Evolutionary conservation across 108 stramenopile species (phyloP).

Genomic region (Cylindrotheca closterium): DNA sequence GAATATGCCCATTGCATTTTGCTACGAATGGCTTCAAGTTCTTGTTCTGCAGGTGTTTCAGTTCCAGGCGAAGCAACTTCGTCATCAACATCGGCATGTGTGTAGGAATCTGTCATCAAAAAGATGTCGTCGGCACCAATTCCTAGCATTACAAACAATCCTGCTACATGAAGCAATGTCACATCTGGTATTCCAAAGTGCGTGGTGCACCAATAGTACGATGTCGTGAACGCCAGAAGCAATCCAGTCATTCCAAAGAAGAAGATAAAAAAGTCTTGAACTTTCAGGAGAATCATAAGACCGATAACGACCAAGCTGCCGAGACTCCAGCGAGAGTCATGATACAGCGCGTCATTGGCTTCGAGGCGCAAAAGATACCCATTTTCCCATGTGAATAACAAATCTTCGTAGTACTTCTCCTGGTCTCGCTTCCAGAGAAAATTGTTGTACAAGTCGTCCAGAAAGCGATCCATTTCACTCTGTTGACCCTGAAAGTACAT

Average conservation of each 20-base stretch:
- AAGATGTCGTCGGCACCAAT: conserved; percentile 17
- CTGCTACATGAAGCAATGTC: conserved; percentile 5
- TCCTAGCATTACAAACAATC: conserved; percentile 16
- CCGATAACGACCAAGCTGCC: conserved; percentile 4
- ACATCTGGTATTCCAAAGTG: conserved; percentile 8
- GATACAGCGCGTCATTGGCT: conserved; percentile 7
- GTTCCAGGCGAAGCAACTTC: neutral
- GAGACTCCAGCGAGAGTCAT: conserved; percentile 8
- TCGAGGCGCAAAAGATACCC: neutral
- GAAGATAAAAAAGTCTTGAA: conserved; percentile 6
- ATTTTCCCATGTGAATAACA: conserved; percentile 16
- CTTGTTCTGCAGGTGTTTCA: neutral
- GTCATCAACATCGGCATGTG: conserved; percentile 3
- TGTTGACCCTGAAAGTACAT: conserved; percentile 5
- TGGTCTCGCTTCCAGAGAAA: conserved; percentile 8
- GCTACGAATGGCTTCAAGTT: neutral
- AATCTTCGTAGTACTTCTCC: conserved; percentile 1
- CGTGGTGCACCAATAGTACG: conserved; percentile 8
- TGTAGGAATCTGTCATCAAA: conserved; percentile 13
- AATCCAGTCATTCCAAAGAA: conserved; percentile 2
- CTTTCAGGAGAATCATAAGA: conserved; percentile 7
- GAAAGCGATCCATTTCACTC: conserved; percentile 6
- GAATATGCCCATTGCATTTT: conserved; percentile 4
- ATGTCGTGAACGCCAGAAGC: conserved; percentile 5
- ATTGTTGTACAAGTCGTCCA: neutral